phyloP scores from a whole-genome alignment of 805 yeast genomes.

The Kuraishia floccosa region DNA sequence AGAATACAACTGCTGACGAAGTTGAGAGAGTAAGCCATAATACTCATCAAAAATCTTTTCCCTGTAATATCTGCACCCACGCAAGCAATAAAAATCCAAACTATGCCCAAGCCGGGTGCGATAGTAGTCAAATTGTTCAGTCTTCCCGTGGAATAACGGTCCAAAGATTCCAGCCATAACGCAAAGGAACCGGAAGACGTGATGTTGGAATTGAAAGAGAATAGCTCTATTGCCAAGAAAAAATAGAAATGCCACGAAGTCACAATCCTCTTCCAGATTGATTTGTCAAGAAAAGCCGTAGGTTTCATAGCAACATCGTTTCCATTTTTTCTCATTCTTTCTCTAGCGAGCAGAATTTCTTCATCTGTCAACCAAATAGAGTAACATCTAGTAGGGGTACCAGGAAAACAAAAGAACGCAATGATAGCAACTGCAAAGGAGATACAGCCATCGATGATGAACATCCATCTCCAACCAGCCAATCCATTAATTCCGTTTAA shows the following conservation, averaged over 20 bases:
- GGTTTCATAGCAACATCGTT: constrained; percentile 13
- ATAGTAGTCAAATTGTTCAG: constrained; percentile 40
- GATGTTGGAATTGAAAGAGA: constrained; percentile 55
- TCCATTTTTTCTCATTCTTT: constrained; percentile 22
- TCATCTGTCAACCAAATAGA: constrained; percentile 38
- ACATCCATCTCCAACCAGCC: constrained; percentile 47
- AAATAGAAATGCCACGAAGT: constrained; percentile 52
- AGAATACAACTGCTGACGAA: constrained; percentile 40
- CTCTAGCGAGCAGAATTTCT: constrained; percentile 39
- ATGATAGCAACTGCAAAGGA: constrained; percentile 23
- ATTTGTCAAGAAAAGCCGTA: constrained; percentile 23
- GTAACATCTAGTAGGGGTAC: constrained; percentile 49
- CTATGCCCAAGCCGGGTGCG: constrained; percentile 50
- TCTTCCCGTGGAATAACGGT: constrained; percentile 27
- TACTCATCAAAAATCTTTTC: constrained; percentile 43
- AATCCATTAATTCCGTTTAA: constrained; percentile 12
- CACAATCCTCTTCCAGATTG: constrained; percentile 41
- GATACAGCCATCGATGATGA: constrained; percentile 35
- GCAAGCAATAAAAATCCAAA: constrained; percentile 32
- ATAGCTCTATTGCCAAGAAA: constrained; percentile 38
- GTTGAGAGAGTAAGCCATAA: constrained; percentile 42
- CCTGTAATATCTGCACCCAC: constrained; percentile 41
- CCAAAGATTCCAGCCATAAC: constrained; percentile 48
- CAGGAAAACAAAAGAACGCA: constrained; percentile 35
- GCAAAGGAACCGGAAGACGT: constrained; percentile 44